Conservation (phyloP, 2,329 filamentous ascomycete species). For the Aspergillus proliferans region DNA sequence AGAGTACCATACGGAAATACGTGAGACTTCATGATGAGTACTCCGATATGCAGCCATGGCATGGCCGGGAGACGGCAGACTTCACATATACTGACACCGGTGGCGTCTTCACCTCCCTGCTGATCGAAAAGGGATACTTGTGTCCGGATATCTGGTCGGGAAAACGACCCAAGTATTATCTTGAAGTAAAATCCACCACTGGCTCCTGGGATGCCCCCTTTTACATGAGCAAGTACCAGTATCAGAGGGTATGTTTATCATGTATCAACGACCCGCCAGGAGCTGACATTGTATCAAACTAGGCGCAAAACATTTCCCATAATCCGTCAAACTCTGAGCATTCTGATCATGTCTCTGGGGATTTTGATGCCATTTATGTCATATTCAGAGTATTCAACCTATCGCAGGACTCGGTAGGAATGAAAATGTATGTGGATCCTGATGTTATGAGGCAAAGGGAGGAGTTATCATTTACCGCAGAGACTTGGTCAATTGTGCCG, state of each 20-base stretch:
- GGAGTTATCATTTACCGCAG: conserved; percentile 7
- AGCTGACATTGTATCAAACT: background rate
- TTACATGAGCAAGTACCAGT: conserved; percentile 45
- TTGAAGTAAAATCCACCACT: conserved; percentile 50
- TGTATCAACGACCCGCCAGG: background rate
- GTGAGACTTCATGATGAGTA: conserved; percentile 38
- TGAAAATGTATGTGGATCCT: conserved; percentile 38
- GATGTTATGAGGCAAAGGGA: conserved; percentile 12
- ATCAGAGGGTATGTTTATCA: conserved; percentile 30
- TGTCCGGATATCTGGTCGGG: conserved; percentile 13
- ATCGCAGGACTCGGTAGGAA: conserved; percentile 18
- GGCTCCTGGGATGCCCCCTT: conserved; percentile 35
- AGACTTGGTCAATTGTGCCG: conserved; percentile 8
- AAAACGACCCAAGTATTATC: conserved; percentile 36
- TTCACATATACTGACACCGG: conserved; percentile 36
- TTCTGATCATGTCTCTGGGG: background rate
- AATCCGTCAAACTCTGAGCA: background rate
- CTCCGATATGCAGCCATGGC: conserved; percentile 35
- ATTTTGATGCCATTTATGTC: conserved; percentile 28
- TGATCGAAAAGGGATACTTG: conserved; percentile 7
- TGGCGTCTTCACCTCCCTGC: conserved; percentile 4
- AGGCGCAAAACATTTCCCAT: conserved; percentile 4
- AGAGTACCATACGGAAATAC: conserved; percentile 43
- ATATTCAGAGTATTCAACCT: conserved; percentile 40
- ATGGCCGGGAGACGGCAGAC: conserved; percentile 42